phyloP scores from a whole-genome alignment of 1,139 yeast species.

The Tardiomyces blankii region DNA sequence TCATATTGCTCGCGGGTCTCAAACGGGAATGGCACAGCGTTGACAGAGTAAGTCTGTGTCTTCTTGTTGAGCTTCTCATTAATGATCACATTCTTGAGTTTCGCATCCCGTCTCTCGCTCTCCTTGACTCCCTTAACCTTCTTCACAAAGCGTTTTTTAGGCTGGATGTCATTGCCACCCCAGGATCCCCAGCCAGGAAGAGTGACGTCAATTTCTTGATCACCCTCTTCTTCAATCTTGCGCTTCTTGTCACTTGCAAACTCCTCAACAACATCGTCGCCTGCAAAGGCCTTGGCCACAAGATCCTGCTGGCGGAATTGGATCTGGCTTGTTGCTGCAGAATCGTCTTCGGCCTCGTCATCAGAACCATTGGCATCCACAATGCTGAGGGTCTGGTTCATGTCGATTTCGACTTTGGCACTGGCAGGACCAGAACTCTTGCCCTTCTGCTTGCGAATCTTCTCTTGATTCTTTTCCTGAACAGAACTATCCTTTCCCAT shows the following conservation, averaged over 20 bases:
- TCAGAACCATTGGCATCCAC: constrained; percentile 34
- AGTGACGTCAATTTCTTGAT: constrained; percentile 72
- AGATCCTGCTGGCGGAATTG: constrained; percentile 68
- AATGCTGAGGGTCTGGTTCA: constrained; percentile 31
- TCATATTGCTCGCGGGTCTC: constrained; percentile 93
- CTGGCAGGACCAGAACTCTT: constrained; percentile 20
- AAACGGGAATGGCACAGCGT: constrained; percentile 86
- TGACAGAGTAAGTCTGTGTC: constrained; percentile 72
- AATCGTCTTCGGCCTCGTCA: constrained; percentile 27
- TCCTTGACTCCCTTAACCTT: constrained; percentile 63
- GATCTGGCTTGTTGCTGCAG: too few relatives aligned
- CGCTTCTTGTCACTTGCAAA: constrained; percentile 64
- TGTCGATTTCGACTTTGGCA: constrained; percentile 38
- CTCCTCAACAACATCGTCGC: constrained; percentile 81
- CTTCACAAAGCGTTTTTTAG: constrained; percentile 45
- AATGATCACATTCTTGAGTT: constrained; percentile 70
- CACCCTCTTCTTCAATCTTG: constrained; percentile 70
- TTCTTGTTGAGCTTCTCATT: constrained; percentile 82
- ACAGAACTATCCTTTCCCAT: constrained; percentile 51
- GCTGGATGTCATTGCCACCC: constrained; percentile 34
- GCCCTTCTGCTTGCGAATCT: constrained; percentile 39
- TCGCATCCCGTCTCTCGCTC: constrained; percentile 68
- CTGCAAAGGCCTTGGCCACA: constrained; percentile 89
- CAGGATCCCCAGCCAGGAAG: constrained; percentile 81
- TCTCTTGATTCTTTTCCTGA: constrained; percentile 32